Evolutionary conservation across 2,329 filamentous ascomycete species (phyloP).

Genomic region (Arthrobotrys musiformis): DNA sequence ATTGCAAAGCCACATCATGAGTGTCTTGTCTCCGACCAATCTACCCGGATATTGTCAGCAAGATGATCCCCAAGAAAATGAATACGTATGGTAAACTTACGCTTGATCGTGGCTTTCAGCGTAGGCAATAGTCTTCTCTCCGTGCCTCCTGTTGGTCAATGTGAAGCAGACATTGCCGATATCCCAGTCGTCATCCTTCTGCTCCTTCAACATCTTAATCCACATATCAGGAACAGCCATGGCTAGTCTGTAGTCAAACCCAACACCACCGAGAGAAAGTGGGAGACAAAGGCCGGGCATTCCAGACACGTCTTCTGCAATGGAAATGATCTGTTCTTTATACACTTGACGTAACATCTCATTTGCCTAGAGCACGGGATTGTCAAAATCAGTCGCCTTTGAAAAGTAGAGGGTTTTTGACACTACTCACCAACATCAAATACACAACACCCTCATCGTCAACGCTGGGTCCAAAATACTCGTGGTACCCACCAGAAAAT

Average conservation of each 20-base stretch:
- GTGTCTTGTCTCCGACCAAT: slow-evolving; percentile 92
- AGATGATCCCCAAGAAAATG: not conserved
- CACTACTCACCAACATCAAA: slow-evolving; percentile 74
- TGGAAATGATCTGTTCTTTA: slow-evolving; percentile 80
- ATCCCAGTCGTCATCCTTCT: slow-evolving; percentile 90
- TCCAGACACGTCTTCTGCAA: slow-evolving; percentile 96
- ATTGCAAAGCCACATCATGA: slow-evolving; percentile 98
- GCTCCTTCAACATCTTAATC: slow-evolving; percentile 98
- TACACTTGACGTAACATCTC: slow-evolving; percentile 94
- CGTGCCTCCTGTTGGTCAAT: slow-evolving; percentile 89
- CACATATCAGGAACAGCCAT: slow-evolving; percentile 99
- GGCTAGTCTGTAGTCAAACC: slow-evolving; percentile 95
- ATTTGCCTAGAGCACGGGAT: slow-evolving; percentile 71
- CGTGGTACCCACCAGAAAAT: slow-evolving; percentile 97
- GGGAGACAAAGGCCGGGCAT: slow-evolving; percentile 97
- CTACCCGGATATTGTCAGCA: slow-evolving; percentile 65
- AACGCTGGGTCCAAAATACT: slow-evolving; percentile 90
- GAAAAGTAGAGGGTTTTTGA: not conserved
- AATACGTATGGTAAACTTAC: slow-evolving; percentile 68
- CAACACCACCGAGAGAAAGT: slow-evolving; percentile 85
- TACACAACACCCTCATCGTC: slow-evolving; percentile 96
- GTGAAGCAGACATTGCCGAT: slow-evolving; percentile 86
- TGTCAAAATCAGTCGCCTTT: not conserved
- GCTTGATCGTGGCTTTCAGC: slow-evolving; percentile 98
- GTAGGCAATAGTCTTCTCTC: slow-evolving; percentile 98